phyloP scores from a whole-genome alignment of 2,329 filamentous ascomycete genomes.

The Xylaria sp. region DNA sequence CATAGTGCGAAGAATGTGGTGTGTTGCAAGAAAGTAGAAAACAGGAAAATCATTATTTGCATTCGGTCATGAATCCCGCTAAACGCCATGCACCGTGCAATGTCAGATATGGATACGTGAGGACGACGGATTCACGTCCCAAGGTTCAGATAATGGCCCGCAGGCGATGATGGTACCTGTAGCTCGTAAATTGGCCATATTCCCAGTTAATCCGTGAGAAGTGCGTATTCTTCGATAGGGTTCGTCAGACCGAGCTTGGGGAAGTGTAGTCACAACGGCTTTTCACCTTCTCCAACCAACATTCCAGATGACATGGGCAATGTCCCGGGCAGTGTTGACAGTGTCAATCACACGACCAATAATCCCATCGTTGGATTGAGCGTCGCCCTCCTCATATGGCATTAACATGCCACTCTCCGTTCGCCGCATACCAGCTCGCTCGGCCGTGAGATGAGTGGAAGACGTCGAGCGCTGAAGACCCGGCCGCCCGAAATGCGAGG shows the following conservation, averaged over 20 bases:
- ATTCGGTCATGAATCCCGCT: conserved; percentile 9
- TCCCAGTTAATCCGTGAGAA: neutral
- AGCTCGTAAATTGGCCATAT: neutral
- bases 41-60: conserved; percentile 12
- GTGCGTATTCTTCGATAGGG: neutral
- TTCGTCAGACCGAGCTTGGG: neutral
- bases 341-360: conserved; percentile 82
- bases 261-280: conserved; percentile 5
- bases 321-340: conserved; percentile 71
- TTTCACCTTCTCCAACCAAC: conserved; percentile 64
- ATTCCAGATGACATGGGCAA: conserved; percentile 73
- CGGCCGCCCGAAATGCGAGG: conserved; percentile 22
- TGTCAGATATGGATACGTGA: conserved; percentile 3
- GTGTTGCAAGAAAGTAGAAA: too few relatives aligned
- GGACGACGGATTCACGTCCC: conserved; percentile 5
- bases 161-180: neutral
- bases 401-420: conserved; percentile 90
- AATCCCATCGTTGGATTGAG: conserved; percentile 62
- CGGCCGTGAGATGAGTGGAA: conserved; percentile 51
- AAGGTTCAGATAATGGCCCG: neutral
- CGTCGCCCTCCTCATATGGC: conserved; percentile 78
- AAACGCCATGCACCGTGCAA: conserved; percentile 9
- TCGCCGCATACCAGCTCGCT: conserved; percentile 68
- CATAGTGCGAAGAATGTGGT: conserved; percentile 3
- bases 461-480: conserved; percentile 54